These are phyloP conservation scores for Hortiboletus campestris DNA, from an alignment of 768 basidiomycete species.

Conservation along the genomic window DNA sequence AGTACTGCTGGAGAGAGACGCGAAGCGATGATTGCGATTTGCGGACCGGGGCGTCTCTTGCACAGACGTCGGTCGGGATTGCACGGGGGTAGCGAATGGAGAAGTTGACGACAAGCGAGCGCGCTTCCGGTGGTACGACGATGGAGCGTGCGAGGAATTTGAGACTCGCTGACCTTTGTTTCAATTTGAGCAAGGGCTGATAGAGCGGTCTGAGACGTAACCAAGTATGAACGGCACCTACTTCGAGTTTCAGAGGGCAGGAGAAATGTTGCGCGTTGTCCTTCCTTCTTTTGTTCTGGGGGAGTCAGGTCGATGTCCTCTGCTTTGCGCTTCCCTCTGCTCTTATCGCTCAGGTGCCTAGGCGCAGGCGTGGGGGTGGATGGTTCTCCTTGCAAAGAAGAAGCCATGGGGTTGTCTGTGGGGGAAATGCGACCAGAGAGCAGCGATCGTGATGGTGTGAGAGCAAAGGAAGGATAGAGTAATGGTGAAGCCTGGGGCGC, in stretches of 20 bases:
- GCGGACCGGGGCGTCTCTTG: constrained; percentile 26
- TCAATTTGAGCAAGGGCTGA: constrained; percentile 25
- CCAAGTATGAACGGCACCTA: constrained; percentile 35
- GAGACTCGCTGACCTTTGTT: constrained; percentile 53
- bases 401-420: constrained; percentile 7
- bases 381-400: constrained; percentile 23
- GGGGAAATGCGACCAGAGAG: constrained; percentile 11
- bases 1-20: constrained; percentile 37
- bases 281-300: constrained; percentile 55
- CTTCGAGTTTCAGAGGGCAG: constrained; percentile 54
- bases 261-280: constrained; percentile 59
- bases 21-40: constrained; percentile 17
- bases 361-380: constrained; percentile 34
- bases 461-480: constrained; percentile 16
- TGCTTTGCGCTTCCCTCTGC: constrained; percentile 69
- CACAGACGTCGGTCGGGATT: constrained; percentile 31
- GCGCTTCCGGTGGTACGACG: constrained; percentile 72
- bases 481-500: constrained; percentile 4
- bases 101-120: constrained; percentile 51
- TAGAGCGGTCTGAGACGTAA: constrained; percentile 22
- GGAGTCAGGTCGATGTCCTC: constrained; percentile 71
- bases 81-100: constrained; percentile 32
- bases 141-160: constrained; percentile 58
- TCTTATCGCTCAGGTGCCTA: constrained; percentile 33
- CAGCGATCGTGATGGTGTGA: constrained; percentile 20